Evolutionary conservation across 1,284 basidiomycete species (phyloP), one percentile per base, ranked within the genome.

Genomic region (Cutaneotrichosporon sp.): DNA sequence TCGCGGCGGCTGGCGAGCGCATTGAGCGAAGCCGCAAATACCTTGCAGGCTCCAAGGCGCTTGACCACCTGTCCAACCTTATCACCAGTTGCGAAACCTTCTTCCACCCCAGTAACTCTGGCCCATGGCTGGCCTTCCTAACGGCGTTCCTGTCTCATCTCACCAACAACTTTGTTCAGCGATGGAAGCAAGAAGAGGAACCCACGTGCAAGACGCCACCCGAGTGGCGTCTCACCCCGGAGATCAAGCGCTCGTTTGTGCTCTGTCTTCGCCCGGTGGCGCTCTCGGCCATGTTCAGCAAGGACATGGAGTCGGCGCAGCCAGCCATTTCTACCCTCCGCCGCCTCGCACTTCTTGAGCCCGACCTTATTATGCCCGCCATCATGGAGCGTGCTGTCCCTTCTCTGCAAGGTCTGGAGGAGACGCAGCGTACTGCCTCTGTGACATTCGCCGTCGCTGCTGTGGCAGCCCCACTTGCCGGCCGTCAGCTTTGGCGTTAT

Each of bases 241-340:
- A 79, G 20, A 94, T 98, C 65, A 85, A 88, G 54, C 83, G 83
- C 49, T 83, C 85, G 22, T 92, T 98, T 66, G 90, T 97, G 20
- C 78, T 79, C 21, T 85, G 82, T 39, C 80, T 97, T 39, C 83
- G 89, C 38, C 94, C 90, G 1, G 89, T 94, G 9, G 88, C 90
- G 1, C 78, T 99, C 34, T 81, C 97, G 13, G 84, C 90, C 20
- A 96, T 99, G 86, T 99, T 98, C 76, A 86, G 90, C 47, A 97
- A 97, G 74, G 79, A 80, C 49, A 69, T 76, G 46, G 64, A 78
- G 33, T 77, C 79, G 15, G 77, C 78, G 17, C 70, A 74, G 2
- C 72, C 76, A 2, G 75, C 79, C 3, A 77, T 80, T 35, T 69
- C 69, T 4, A 73, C 74, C 5, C 62, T 79, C 33, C 72, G 69